These are phyloP conservation scores for Oenanthe javanica DNA, from an alignment of 140 eudicot genomes.

Conservation along the genomic window DNA sequence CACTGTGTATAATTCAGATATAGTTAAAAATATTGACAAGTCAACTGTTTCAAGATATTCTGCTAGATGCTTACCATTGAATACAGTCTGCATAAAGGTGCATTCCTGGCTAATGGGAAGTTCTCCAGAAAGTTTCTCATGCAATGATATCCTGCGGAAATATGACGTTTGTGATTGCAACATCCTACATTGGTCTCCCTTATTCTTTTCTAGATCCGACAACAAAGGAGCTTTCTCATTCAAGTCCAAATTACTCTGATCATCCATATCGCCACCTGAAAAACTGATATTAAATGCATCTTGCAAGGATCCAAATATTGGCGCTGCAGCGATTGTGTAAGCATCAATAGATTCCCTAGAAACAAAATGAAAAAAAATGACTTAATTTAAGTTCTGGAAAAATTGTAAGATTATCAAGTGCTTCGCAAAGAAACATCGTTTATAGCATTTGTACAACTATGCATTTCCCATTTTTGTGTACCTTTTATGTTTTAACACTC, in stretches of 20 bases:
- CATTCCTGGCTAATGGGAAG: conserved; percentile 59
- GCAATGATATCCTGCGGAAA: conserved; percentile 36
- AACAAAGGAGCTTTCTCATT: conserved; percentile 48
- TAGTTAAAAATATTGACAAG: not conserved
- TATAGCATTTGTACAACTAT: not conserved
- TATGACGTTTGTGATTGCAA: conserved; percentile 26
- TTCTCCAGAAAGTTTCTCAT: conserved; percentile 46
- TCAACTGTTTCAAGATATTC: not conserved
- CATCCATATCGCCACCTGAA: conserved; percentile 24
- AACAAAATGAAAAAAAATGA: conserved; percentile 2
- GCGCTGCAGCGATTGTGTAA: conserved; percentile 75
- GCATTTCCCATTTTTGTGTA: not conserved
- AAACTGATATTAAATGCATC: conserved; percentile 22
- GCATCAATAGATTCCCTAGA: conserved; percentile 74
- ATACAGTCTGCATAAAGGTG: conserved; percentile 54
- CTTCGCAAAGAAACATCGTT: not conserved
- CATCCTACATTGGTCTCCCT: conserved; percentile 28
- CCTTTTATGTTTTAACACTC: not conserved
- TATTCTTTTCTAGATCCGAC: conserved; percentile 44
- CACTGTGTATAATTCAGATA: not conserved
- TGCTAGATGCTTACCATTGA: conserved; percentile 37
- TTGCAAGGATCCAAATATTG: conserved; percentile 41
- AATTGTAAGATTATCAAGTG: not conserved
- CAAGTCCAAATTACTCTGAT: conserved; percentile 26
- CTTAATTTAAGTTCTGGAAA: not conserved